phyloP scores from a whole-genome alignment of 108 stramenopile species.

The Poteriospumella lacustris region DNA sequence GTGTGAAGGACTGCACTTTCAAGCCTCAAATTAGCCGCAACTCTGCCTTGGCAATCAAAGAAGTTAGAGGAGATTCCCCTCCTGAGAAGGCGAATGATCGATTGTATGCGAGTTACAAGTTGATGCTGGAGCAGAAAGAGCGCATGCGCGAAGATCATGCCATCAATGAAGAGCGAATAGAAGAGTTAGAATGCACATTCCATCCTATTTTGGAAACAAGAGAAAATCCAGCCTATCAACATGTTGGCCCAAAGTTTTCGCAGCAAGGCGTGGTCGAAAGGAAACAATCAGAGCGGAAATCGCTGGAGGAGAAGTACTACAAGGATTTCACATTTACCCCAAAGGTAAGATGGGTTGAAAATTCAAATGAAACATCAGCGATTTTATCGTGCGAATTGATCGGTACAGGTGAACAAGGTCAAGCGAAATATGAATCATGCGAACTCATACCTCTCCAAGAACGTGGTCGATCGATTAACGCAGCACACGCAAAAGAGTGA shows the following conservation, averaged over 20 bases:
- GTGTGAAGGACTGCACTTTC: background rate
- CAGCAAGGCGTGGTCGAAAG: background rate
- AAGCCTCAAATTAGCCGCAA: background rate
- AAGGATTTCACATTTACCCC: conserved; percentile 57
- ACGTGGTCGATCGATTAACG: conserved; percentile 44
- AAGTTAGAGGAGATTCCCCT: background rate
- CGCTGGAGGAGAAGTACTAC: background rate
- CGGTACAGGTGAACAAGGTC: background rate
- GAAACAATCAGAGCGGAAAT: too few species aligned
- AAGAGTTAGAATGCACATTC: conserved; percentile 51
- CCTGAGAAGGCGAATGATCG: background rate
- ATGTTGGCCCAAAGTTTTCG: conserved; percentile 3
- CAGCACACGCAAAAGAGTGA: too few species aligned
- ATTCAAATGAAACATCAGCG: background rate
- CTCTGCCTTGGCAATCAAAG: background rate
- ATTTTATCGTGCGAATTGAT: background rate
- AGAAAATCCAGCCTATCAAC: background rate
- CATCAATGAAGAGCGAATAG: background rate
- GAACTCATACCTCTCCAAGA: conserved; percentile 36
- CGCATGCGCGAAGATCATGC: background rate
- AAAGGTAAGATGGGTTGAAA: conserved; percentile 38
- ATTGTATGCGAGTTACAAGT: background rate
- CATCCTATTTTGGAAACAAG: conserved; percentile 34
- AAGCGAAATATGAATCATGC: conserved; percentile 45
- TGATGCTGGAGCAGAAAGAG: background rate